Conservation (phyloP, 129 eudicot species). For the Flaveria sonorensis region DNA sequence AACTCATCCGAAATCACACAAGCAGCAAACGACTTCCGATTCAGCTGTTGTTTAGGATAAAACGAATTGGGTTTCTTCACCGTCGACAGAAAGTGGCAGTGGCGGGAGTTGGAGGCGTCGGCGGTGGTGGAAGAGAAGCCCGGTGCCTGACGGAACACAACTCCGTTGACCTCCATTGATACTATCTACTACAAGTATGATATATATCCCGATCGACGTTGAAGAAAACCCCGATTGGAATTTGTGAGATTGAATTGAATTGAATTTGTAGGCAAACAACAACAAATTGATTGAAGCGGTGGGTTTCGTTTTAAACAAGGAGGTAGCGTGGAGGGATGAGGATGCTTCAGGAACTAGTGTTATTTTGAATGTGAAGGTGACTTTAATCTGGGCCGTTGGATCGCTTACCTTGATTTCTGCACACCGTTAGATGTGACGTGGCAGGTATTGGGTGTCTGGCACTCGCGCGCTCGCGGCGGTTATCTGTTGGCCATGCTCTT, state of each 20-base stretch:
- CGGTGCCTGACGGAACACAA: constrained; percentile 36
- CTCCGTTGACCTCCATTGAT: constrained; percentile 55
- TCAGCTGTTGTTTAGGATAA: neutral
- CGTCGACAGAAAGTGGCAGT: neutral
- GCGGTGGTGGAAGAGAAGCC: constrained; percentile 16
- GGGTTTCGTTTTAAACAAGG: constrained; percentile 22
- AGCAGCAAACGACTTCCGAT: constrained; percentile 17
- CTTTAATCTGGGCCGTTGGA: constrained; percentile 26
- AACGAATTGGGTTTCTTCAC: neutral
- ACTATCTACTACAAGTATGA: neutral
- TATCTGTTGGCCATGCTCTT: constrained; percentile 47
- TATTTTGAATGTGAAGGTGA: constrained; percentile 34
- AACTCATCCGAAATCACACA: constrained; percentile 34
- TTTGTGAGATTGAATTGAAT: neutral
- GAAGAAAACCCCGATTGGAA: neutral
- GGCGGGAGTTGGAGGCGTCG: constrained; percentile 19
- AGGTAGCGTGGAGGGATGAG: neutral
- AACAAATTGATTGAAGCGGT: neutral
- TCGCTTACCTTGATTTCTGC: neutral
- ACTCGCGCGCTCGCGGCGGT: constrained; percentile 45
- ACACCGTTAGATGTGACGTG: constrained; percentile 46
- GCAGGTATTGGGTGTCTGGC: constrained; percentile 26
- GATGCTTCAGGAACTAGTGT: constrained; percentile 11
- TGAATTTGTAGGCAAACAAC: neutral
- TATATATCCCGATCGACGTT: neutral